Conservation (phyloP, 2,329 filamentous ascomycete genomes). For the Colletotrichum falcatum region DNA sequence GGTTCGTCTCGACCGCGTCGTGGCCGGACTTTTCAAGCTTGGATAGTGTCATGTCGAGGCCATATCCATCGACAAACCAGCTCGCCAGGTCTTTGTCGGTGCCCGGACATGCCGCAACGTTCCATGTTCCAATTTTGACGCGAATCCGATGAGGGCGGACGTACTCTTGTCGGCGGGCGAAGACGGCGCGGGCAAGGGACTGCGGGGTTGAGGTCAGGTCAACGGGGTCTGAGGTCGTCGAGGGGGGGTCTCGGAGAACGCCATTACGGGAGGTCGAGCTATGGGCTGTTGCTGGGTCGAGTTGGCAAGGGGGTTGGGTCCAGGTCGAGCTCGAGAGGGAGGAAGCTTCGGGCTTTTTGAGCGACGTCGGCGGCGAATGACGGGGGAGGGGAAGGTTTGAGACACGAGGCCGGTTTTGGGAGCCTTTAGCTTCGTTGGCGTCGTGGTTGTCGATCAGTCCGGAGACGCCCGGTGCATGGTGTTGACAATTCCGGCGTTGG, state of each 20-base stretch:
- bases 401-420: slow-evolving; percentile 10
- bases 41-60: slow-evolving; percentile 72
- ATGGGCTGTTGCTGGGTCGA: slow-evolving; percentile 1
- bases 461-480: slow-evolving; percentile 39
- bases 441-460: slow-evolving; percentile 29
- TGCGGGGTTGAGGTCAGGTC: slow-evolving; percentile 62
- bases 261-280: slow-evolving; percentile 27
- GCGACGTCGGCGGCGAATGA: neutral
- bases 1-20: slow-evolving; percentile 48
- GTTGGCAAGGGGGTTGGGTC: neutral
- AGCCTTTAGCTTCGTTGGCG: slow-evolving; percentile 1
- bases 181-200: slow-evolving; percentile 74
- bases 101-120: slow-evolving; percentile 86
- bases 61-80: slow-evolving; percentile 88
- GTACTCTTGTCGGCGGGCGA: slow-evolving; percentile 83
- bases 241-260: slow-evolving; percentile 40
- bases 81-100: slow-evolving; percentile 88
- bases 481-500: slow-evolving; percentile 28
- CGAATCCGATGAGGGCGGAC: slow-evolving; percentile 78
- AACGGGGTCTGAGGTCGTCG: slow-evolving; percentile 55
- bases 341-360: slow-evolving; percentile 9
- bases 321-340: neutral
- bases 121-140: slow-evolving; percentile 95
- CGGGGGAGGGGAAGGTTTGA: neutral
- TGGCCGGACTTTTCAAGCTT: slow-evolving; percentile 61